A percentile compares a stretch with the other conserved stretches of the same genome.
phyloP scores from a whole-genome alignment of 2,329 filamentous ascomycete species.

The Trichoderma semiorbis region DNA sequence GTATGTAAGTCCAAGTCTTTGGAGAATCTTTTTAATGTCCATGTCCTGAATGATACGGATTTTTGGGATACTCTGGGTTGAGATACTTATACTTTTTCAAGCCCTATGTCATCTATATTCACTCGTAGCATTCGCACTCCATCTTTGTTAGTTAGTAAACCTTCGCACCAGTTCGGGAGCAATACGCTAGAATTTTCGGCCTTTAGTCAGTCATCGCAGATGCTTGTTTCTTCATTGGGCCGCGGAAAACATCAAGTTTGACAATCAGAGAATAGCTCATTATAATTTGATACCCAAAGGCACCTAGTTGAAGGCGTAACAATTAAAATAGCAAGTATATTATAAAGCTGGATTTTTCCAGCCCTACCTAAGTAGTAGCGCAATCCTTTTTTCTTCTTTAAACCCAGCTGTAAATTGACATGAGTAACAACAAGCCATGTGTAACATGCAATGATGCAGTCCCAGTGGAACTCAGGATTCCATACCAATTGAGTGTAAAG shows the following conservation, averaged over 20 bases:
- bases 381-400: neutral
- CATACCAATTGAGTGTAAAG: neutral
- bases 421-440: neutral
- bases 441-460: neutral
- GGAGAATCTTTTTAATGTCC: neutral
- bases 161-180: neutral
- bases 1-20: neutral
- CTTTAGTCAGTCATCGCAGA: neutral
- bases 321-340: neutral
- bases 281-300: neutral
- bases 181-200: neutral
- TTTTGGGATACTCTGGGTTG: neutral
- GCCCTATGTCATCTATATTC: neutral
- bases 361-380: neutral
- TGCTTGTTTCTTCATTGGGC: neutral
- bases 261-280: neutral
- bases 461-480: neutral
- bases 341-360: neutral
- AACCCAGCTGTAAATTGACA: neutral
- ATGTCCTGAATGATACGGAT: neutral
- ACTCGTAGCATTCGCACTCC: neutral
- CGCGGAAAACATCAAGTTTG: neutral
- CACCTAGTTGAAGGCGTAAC: neutral
- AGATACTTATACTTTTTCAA: neutral
- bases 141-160: neutral